Conservation (phyloP, 768 basidiomycete species). For the Psilocybe cyanescens region DNA sequence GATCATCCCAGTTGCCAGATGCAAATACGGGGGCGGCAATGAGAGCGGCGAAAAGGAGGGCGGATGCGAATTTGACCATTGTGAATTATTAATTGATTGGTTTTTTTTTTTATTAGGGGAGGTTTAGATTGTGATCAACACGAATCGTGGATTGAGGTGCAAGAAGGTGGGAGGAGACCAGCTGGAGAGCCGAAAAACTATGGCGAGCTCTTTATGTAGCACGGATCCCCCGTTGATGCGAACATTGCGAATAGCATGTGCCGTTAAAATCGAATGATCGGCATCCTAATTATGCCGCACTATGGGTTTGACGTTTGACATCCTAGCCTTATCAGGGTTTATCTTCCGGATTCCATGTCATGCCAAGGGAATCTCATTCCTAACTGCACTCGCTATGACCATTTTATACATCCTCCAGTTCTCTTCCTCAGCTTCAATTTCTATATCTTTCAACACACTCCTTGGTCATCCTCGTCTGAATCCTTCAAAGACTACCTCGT, state of each 20-base stretch:
- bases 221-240: neutral
- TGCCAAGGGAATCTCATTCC: neutral
- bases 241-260: neutral
- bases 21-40: constrained; percentile 20
- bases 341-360: neutral
- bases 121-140: constrained; percentile 18
- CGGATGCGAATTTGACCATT: constrained; percentile 22
- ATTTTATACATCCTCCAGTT: too few relatives aligned
- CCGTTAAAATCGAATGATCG: neutral
- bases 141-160: constrained; percentile 3
- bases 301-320: neutral
- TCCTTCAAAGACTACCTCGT: too few relatives aligned
- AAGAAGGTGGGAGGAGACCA: constrained; percentile 22
- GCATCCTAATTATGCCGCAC: neutral
- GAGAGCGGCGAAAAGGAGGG: constrained; percentile 16
- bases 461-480: too few relatives aligned
- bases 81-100: neutral
- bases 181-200: constrained; percentile 15
- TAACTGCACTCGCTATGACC: too few relatives aligned
- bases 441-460: too few relatives aligned
- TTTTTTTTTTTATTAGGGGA: neutral
- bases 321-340: neutral
- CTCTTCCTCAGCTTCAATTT: too few relatives aligned
- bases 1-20: constrained; percentile 15
- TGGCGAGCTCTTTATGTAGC: constrained; percentile 5